Evolutionary conservation across 139 green algal species (phyloP), one percentile per base, ranked within the genome.

Genomic region (Zygnema cylindricum): DNA sequence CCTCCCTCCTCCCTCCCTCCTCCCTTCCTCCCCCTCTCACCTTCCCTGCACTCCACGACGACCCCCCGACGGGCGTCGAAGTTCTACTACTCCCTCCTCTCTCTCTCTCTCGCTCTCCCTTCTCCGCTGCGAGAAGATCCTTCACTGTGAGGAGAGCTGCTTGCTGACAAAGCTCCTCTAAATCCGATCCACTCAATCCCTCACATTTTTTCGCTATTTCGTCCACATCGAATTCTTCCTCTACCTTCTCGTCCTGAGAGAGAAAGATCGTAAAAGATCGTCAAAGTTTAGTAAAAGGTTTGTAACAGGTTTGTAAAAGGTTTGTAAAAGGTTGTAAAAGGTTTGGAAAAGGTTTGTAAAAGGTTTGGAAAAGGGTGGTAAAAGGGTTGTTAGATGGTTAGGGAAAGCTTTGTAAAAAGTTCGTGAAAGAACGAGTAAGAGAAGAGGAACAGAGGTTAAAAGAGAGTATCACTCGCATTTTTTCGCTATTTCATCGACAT

Each of bases 101-200:
- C n/a, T n/a, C n/a, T n/a, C n/a, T n/a, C n/a, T n/a, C n/a, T n/a
- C 73, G 21, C 35, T 40, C 78, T 75, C 21, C 54, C 84, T 73
- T 87, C 71, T 89, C 84, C 1, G 85, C 63, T n/a, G 84, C 55
- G 69, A 93, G 69, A 16, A 93, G 69, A 82, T 93, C 90, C 21
- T 86, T 69, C 1, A 93, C 25, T 0, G 90, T 89, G 30, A 63
- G 39, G 63, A 93, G 93, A 1, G 90, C 90, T 16, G 90, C 90
- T 63, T 93, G 85, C 89, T 91, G 90, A 76, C 90, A 93, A 30
- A 93, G 90, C 81, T 93, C 88, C 16, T 57, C 83, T 35, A 93
- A 89, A 82, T 93, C 90, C 1, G 40, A 88, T 49, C 90, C 90
- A 39, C 82, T 93, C 81, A 91, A 93, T 0, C 90, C 90, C 0